A percentile compares a stretch with the other conserved stretches of the same genome.
phyloP scores from a whole-genome alignment of 164 flowering plant genomes.

The Cinnamomum chago region DNA sequence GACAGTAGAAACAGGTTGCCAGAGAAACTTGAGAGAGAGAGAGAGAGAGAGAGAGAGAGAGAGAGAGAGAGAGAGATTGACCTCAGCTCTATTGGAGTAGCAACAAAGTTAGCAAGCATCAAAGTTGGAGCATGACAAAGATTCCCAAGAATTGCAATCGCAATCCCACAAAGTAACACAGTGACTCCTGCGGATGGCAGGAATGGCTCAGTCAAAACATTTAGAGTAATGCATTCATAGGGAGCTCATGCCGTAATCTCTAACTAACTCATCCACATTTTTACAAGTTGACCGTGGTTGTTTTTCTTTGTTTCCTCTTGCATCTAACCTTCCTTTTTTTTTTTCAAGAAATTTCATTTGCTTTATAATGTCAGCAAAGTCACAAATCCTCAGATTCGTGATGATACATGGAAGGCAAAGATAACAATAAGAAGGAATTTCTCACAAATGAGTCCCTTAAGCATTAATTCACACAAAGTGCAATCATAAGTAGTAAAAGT shows the following conservation, averaged over 20 bases:
- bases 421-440: neutral
- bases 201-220: constrained; percentile 4
- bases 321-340: neutral
- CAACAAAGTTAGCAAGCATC: constrained; percentile 83
- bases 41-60: neutral
- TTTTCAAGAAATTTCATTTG: neutral
- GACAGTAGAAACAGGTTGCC: neutral
- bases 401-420: neutral
- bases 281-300: neutral
- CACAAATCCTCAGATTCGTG: neutral
- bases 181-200: constrained; percentile 58
- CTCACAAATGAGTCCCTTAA: neutral
- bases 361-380: neutral
- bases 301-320: neutral
- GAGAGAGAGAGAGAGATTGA: constrained; percentile 17
- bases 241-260: neutral
- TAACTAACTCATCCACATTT: neutral
- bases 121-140: constrained; percentile 79
- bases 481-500: neutral
- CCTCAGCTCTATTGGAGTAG: constrained; percentile 96
- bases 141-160: constrained; percentile 75
- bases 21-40: neutral
- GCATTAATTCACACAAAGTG: neutral
- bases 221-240: neutral
- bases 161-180: constrained; percentile 82